phyloP scores from a whole-genome alignment of 2,329 filamentous ascomycete genomes.

The Gliomastix tumulicola region DNA sequence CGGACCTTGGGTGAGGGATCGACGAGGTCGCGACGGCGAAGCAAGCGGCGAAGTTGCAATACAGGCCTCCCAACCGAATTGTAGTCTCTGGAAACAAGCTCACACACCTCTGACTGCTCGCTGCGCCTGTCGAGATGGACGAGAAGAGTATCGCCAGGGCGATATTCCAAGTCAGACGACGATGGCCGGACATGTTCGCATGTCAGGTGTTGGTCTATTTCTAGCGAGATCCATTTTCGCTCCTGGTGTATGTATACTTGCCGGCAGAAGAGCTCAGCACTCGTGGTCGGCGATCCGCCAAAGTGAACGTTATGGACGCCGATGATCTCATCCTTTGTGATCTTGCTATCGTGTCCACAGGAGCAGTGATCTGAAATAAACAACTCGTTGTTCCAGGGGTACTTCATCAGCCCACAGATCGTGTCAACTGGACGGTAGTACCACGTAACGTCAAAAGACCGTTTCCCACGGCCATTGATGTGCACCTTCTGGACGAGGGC shows the following conservation, averaged over 20 bases:
- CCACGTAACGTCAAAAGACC: constrained; percentile 62
- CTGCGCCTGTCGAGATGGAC: constrained; percentile 18
- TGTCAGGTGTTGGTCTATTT: constrained; percentile 42
- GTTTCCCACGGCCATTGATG: constrained; percentile 19
- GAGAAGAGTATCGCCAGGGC: constrained; percentile 55
- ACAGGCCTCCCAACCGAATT: too few relatives aligned
- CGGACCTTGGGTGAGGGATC: constrained; percentile 16
- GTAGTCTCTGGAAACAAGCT: constrained; percentile 37
- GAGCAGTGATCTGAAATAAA: constrained; percentile 74
- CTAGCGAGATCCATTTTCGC: constrained; percentile 54
- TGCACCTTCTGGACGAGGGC: constrained; percentile 58
- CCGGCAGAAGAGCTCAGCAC: constrained; percentile 57
- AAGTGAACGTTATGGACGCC: constrained; percentile 52
- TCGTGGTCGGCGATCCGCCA: constrained; percentile 38
- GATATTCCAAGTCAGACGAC: too few relatives aligned
- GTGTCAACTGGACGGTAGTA: constrained; percentile 68
- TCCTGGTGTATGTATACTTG: constrained; percentile 59
- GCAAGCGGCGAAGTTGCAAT: constrained; percentile 33
- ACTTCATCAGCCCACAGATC: constrained; percentile 58
- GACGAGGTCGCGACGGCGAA: constrained; percentile 38
- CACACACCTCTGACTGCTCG: constrained; percentile 49
- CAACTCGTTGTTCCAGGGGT: constrained; percentile 65
- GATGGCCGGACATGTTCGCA: constrained; percentile 34
- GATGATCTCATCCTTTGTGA: constrained; percentile 49
- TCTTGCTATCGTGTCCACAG: constrained; percentile 42